A percentile compares a stretch with the other conserved stretches of the same genome.
These are phyloP conservation scores for Zygosaccharomyces siamensis DNA, from an alignment of 805 yeast genomes.

Conservation along the genomic window DNA sequence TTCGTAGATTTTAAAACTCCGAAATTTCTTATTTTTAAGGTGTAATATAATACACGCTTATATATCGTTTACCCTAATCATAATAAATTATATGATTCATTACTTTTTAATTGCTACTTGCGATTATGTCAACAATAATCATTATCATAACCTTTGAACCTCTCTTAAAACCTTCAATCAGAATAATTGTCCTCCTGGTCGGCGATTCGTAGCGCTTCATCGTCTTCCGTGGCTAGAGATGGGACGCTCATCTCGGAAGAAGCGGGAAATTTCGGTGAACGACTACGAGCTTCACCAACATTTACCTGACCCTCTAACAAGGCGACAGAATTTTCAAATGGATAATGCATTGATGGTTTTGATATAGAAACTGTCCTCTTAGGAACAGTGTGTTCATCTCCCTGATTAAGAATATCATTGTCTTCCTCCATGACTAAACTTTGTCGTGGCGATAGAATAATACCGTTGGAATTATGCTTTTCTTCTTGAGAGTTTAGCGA, in stretches of 20 bases:
- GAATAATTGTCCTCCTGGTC: slow-evolving; percentile 27
- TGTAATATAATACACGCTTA: neutral
- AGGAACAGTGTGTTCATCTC: neutral
- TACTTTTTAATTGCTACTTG: slow-evolving; percentile 2
- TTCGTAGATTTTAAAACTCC: neutral
- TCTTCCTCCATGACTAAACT: slow-evolving; percentile 5
- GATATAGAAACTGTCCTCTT: neutral
- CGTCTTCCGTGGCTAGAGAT: slow-evolving; percentile 17
- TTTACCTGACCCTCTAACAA: neutral
- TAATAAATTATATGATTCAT: neutral
- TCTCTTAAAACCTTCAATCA: neutral
- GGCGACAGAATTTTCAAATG: neutral
- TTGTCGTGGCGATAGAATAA: neutral
- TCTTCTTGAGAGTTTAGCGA: slow-evolving; percentile 24
- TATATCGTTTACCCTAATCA: neutral
- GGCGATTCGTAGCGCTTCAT: slow-evolving; percentile 21
- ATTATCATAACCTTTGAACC: neutral
- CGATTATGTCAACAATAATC: neutral
- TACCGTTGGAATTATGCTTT: slow-evolving; percentile 4
- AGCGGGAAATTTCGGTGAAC: slow-evolving; percentile 18
- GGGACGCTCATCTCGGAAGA: slow-evolving; percentile 15
- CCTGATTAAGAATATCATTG: slow-evolving; percentile 2
- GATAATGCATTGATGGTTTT: neutral
- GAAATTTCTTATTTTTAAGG: slow-evolving; percentile 3
- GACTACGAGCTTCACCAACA: slow-evolving; percentile 21